Percentiles rank a stretch among this genome's conserved stretches.
Conservation (phyloP, 192 early-diverging fungal species). For the Obelidium mucronatum region DNA sequence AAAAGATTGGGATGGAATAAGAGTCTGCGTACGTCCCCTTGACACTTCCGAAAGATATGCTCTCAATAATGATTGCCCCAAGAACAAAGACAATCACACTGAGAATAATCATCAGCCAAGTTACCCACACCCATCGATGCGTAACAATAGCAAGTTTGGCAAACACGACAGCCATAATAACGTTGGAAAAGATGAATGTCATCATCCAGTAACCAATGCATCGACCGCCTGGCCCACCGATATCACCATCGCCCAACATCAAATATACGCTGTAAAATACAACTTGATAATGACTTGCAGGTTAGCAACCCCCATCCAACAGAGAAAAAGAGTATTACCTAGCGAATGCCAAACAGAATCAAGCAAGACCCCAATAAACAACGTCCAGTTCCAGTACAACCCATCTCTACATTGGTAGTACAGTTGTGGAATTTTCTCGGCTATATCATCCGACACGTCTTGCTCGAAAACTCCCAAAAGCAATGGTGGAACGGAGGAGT, state of each 20-base stretch:
- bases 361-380: slow-evolving; percentile 12
- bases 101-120: slow-evolving; percentile 31
- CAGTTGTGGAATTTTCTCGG: slow-evolving; percentile 51
- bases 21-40: slow-evolving; percentile 40
- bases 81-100: slow-evolving; percentile 37
- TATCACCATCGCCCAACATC: slow-evolving; percentile 41
- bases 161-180: slow-evolving; percentile 53
- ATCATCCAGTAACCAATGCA: slow-evolving; percentile 55
- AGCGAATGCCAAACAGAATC: slow-evolving; percentile 32
- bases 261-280: slow-evolving; percentile 51
- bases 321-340: slow-evolving; percentile 15
- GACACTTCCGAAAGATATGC: slow-evolving; percentile 38
- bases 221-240: slow-evolving; percentile 38
- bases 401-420: slow-evolving; percentile 51
- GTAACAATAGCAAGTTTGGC: slow-evolving; percentile 41
- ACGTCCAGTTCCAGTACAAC: slow-evolving; percentile 50
- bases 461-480: slow-evolving; percentile 57
- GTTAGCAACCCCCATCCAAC: slow-evolving; percentile 14
- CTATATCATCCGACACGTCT: slow-evolving; percentile 48
- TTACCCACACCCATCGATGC: slow-evolving; percentile 49
- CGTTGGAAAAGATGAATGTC: slow-evolving; percentile 52
- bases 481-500: slow-evolving; percentile 59
- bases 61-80: slow-evolving; percentile 46
- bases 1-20: slow-evolving; percentile 48
- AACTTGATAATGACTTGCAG: slow-evolving; percentile 1